Percentiles rank a stretch among this genome's conserved stretches.
phyloP scores from a whole-genome alignment of 2,329 filamentous ascomycete species.

The Volutella citrinella region DNA sequence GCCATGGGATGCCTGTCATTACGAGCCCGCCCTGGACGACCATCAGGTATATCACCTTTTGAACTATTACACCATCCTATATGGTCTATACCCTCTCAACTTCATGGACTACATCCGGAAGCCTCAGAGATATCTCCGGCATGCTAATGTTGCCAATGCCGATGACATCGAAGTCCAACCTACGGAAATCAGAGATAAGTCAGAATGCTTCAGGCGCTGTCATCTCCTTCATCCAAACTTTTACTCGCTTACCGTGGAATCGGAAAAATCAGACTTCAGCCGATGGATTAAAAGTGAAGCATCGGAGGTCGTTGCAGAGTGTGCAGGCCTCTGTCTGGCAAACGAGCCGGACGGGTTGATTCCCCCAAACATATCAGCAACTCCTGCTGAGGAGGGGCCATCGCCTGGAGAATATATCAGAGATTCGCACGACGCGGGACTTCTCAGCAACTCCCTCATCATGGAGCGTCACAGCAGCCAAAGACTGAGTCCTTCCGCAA shows the following conservation, averaged over 20 bases:
- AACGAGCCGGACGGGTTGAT: slow-evolving; percentile 24
- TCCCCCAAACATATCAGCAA: slow-evolving; percentile 20
- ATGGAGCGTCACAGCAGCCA: slow-evolving; percentile 40
- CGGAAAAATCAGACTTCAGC: slow-evolving; percentile 72
- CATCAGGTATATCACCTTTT: slow-evolving; percentile 63
- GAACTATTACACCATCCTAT: slow-evolving; percentile 78
- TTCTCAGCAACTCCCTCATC: slow-evolving; percentile 39
- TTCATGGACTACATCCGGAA: slow-evolving; percentile 85
- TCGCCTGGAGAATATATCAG: slow-evolving; percentile 30
- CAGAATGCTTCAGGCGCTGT: slow-evolving; percentile 68
- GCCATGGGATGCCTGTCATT: slow-evolving; percentile 63
- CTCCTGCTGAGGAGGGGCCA: slow-evolving; percentile 18
- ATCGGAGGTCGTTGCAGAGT: slow-evolving; percentile 76
- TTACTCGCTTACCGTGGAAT: slow-evolving; percentile 74
- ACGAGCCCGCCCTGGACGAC: slow-evolving; percentile 60
- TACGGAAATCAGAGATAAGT: slow-evolving; percentile 71
- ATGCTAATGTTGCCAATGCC: slow-evolving; percentile 65
- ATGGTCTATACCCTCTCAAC: slow-evolving; percentile 80
- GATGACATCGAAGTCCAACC: slow-evolving; percentile 78
- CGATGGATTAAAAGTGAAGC: slow-evolving; percentile 79
- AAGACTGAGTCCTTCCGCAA: slow-evolving; percentile 52
- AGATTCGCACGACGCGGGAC: slow-evolving; percentile 34
- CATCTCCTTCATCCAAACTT: slow-evolving; percentile 84
- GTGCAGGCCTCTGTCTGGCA: slow-evolving; percentile 62
- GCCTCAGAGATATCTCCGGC: slow-evolving; percentile 73